phyloP scores from a whole-genome alignment of 768 basidiomycete genomes.

The Boletus pseudo-olivaceus region DNA sequence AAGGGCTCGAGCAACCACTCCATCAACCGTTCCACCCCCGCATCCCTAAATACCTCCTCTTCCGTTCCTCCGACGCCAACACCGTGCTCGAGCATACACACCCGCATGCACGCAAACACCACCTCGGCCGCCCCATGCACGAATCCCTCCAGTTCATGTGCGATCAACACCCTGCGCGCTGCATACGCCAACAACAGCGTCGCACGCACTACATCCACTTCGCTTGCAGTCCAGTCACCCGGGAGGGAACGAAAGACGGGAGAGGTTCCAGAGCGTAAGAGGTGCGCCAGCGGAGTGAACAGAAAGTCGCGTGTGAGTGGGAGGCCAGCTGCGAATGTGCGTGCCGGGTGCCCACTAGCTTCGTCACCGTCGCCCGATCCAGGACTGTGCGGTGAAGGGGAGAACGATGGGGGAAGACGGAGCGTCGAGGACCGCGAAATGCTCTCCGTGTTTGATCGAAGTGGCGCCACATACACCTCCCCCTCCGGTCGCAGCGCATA shows the following conservation, averaged over 20 bases:
- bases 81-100: constrained; percentile 94
- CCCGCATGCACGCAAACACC: constrained; percentile 82
- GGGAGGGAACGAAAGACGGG: constrained; percentile 69
- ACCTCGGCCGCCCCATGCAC: constrained; percentile 28
- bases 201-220: constrained; percentile 71
- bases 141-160: constrained; percentile 40
- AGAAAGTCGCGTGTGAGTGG: constrained; percentile 64
- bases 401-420: constrained; percentile 29
- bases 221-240: constrained; percentile 70
- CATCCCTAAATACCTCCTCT: constrained; percentile 80
- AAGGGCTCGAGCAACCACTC: constrained; percentile 55
- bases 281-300: constrained; percentile 66
- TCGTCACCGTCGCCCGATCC: background rate
- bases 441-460: constrained; percentile 48
- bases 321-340: constrained; percentile 32
- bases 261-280: constrained; percentile 74
- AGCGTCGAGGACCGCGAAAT: constrained; percentile 58
- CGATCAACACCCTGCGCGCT: constrained; percentile 42
- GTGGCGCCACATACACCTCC: constrained; percentile 49
- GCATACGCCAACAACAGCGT: constrained; percentile 60
- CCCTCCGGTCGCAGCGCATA: constrained; percentile 41
- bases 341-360: background rate
- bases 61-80: constrained; percentile 27
- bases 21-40: constrained; percentile 57
- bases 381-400: background rate